Base-by-base conservation (phyloP, 352 stramenopile species). In the Phytophthora sp. region DNA sequence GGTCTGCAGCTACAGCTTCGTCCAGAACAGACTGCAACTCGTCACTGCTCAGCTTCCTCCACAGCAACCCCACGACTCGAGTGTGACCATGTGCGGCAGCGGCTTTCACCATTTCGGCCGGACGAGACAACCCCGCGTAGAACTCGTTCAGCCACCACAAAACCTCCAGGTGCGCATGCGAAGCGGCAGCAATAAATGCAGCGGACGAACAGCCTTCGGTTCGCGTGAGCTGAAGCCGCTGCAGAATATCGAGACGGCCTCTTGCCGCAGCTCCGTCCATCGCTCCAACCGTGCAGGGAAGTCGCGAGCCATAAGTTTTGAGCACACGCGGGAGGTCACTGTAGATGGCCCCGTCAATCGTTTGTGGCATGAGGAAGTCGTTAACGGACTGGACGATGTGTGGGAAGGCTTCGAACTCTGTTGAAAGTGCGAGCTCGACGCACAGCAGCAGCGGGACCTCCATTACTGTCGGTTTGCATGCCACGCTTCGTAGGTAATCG, bases 81-180 rank as follows among this genome's bases (percentile, higher is more conserved):
- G 35, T 13, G 35, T 64, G 45, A 4, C 55, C 55, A 45, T 64
- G 57, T 45, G 4, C 20, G 26, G 46, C 55, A 8, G 55, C 55
- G 32, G 45, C 55, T 49, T 15, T 30, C 10, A 57, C 37, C 46
- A 58, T 58, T 23, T 64, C 46, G 7, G n/a, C 15, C 6, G 55
- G 55, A 18, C 28, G 20, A 20, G 46, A 30, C 27, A 64, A 26
- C 1, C 45, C 18, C 9, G 41, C 27, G 32, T 54, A 62, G 17
- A 48, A 48, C 18, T 54, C 23, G 18, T 34, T 17, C 1, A 62
- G 41, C 54, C 54, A 62, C 32, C 30, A 48, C 2, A 62, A 2
- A 1, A 35, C 26, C 2, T 32, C 37, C 8, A 50, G 12, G 8
- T 50, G 24, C 12, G 15, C 15, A 20, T 50, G 26, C 10, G 15